Evolutionary conservation across 1,139 yeast species (phyloP), one percentile per base, ranked within the genome.

Genomic region (Hyphopichia wangnamkhiaoensis): DNA sequence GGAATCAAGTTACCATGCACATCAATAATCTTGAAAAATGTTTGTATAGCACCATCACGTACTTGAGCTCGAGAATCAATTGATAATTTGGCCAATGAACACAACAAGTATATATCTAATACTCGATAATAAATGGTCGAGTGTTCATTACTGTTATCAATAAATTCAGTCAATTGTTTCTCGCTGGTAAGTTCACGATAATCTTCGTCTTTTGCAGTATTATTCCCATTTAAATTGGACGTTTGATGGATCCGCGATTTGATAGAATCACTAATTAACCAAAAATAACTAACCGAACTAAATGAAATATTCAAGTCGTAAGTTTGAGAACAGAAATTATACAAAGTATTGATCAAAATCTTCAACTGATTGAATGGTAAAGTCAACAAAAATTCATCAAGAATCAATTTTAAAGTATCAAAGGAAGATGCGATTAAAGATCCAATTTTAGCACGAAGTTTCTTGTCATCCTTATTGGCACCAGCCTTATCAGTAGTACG

Each of bases 261-360:
- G 35, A 87, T 65, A 40, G 84, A 80, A 55, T 91, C 98, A 49
- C 96, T 85, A 7, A 91, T 79, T 25, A 85, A 61, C 98, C 98
- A 93, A 54, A 89, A 91, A 51, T 89, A 87, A 52, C 96, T 87
- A 7, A 90, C 86, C 0, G 96, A 82, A 38, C 95, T 87, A 56
- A 91, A 90, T 0, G 96, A 87, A 26, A 89, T 86, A 56, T 93
- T 93, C 49, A 91, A 63, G 49, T 90, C 96, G 45, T 68, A 71
- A 2, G 61, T 63, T 53, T 93, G 98, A 10, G 72, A 63, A 33
- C 89, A 83, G 59, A 89, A 93, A 45, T 80, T 76, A 47, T 74
- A 77, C 32, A 91, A 68, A 1, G 91, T 81, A 47, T 87, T 89
- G 43, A 89, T 80, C 25, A 90, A 73, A 5, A 74, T 69, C 44